Conservation (phyloP, 2,329 filamentous ascomycete species). For the Xylaria digitata region DNA sequence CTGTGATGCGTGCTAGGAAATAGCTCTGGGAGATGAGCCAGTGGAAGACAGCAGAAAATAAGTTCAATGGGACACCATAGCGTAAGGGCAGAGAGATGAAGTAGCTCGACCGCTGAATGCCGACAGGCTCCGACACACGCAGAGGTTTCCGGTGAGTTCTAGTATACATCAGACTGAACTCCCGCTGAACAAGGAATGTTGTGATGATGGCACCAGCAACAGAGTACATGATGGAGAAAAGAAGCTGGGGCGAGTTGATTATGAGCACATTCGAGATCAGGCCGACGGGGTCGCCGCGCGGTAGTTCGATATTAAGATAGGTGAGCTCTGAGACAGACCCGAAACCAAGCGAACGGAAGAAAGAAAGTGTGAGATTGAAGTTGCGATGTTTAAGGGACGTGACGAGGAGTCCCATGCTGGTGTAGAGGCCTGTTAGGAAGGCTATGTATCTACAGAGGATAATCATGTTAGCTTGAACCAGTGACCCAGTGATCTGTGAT, state of each 20-base stretch:
- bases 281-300: conserved; percentile 45
- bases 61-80: conserved; percentile 56
- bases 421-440: conserved; percentile 26
- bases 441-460: conserved; percentile 32
- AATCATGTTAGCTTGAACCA: conserved; percentile 4
- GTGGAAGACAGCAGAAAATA: conserved; percentile 54
- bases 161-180: conserved; percentile 57
- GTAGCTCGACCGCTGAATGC: conserved; percentile 57
- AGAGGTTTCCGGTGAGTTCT: conserved; percentile 50
- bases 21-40: conserved; percentile 62
- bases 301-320: conserved; percentile 44
- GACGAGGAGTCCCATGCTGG: conserved; percentile 33
- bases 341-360: conserved; percentile 49
- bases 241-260: conserved; percentile 60
- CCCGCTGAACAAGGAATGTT: conserved; percentile 57
- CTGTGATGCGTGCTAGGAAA: conserved; percentile 56
- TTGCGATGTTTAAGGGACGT: conserved; percentile 35
- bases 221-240: conserved; percentile 60
- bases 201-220: conserved; percentile 59
- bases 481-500: background rate
- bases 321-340: conserved; percentile 46
- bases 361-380: conserved; percentile 37
- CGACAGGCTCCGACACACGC: conserved; percentile 55
- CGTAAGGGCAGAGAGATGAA: conserved; percentile 59
- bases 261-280: conserved; percentile 53